phyloP scores from a whole-genome alignment of 2,329 filamentous ascomycete species.

The Celoporthe dispersa region DNA sequence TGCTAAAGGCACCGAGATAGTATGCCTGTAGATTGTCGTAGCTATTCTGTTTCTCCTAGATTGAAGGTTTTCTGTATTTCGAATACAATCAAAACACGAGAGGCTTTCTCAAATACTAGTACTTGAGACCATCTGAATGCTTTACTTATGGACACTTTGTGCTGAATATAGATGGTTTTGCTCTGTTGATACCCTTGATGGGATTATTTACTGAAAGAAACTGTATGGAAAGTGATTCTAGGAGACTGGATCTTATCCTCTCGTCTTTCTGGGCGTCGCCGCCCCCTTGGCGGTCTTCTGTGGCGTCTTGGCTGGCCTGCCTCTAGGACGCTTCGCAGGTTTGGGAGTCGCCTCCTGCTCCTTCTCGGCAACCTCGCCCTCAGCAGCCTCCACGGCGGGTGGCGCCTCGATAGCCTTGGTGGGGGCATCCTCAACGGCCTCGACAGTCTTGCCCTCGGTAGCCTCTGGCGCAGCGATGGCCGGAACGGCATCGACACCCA shows the following conservation, averaged over 20 bases:
- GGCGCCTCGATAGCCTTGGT: conserved; percentile 35
- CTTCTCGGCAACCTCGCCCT: conserved; percentile 41
- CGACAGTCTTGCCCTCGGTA: conserved; percentile 40
- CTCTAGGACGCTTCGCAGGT: conserved; percentile 32
- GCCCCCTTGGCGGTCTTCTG: conserved; percentile 39
- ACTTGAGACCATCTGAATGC: background rate
- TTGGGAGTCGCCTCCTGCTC: conserved; percentile 35
- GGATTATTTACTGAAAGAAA: background rate
- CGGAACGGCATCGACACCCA: conserved; percentile 47
- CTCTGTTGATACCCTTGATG: background rate
- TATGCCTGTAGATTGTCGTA: background rate
- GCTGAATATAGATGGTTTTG: background rate
- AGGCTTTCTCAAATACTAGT: background rate
- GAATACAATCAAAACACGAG: background rate
- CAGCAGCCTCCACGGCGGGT: conserved; percentile 38
- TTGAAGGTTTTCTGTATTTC: background rate
- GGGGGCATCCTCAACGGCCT: conserved; percentile 44
- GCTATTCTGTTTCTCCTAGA: background rate
- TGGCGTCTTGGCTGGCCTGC: conserved; percentile 26
- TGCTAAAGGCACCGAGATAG: background rate
- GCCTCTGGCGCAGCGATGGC: conserved; percentile 40
- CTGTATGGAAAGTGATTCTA: conserved; percentile 14
- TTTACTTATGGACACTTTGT: background rate
- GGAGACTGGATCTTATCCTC: conserved; percentile 37
- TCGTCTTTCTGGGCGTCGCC: conserved; percentile 38